phyloP scores from a whole-genome alignment of 768 basidiomycete species.

The Tulasnella sp. region DNA sequence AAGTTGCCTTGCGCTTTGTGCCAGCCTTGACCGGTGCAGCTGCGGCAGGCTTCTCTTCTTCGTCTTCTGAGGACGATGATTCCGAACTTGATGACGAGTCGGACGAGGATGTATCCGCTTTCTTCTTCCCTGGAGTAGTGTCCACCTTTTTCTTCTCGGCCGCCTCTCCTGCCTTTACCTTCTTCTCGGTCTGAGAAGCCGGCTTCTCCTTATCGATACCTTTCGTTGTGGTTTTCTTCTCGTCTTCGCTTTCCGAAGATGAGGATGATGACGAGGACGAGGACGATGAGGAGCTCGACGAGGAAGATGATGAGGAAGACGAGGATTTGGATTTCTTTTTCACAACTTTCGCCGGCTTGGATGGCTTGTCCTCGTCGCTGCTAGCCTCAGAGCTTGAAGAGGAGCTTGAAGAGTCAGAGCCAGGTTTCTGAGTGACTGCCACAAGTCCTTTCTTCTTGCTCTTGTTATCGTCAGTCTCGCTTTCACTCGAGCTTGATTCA shows the following conservation, averaged over 20 bases:
- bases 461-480: not conserved
- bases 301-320: not conserved
- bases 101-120: conserved; percentile 22
- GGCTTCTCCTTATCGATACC: conserved; percentile 4
- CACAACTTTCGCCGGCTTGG: not conserved
- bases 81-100: conserved; percentile 24
- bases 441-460: not conserved
- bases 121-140: not conserved
- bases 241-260: not conserved
- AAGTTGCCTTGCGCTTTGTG: conserved; percentile 9
- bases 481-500: not conserved
- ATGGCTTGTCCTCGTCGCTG: conserved; percentile 16
- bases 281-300: not conserved
- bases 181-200: too few species aligned
- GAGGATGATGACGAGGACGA: conserved; percentile 15
- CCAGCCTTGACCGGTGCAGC: not conserved
- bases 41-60: conserved; percentile 1
- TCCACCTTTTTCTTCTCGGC: not conserved
- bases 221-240: not conserved
- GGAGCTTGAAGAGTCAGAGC: not conserved
- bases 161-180: too few species aligned
- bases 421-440: not conserved
- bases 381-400: not conserved
- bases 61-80: conserved; percentile 29
- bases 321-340: not conserved